Conservation (phyloP, 139 green algal species). For the Chlorokybus atmophyticus region DNA sequence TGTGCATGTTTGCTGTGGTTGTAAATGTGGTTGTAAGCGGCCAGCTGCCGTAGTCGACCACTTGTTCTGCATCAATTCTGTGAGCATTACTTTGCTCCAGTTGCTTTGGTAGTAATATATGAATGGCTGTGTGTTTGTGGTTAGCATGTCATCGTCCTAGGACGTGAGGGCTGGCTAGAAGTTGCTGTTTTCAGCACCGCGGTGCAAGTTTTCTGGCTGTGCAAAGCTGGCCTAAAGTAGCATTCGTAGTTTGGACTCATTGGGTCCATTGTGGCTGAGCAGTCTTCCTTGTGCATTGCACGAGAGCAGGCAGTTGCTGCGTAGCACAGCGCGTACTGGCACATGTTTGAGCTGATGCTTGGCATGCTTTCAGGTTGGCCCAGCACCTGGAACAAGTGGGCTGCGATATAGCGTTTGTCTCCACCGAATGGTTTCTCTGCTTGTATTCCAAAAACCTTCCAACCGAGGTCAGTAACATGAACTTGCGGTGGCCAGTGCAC, state of each 20-base stretch:
- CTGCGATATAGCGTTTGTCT: constrained; percentile 29
- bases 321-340: not conserved
- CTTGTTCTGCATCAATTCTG: too few species aligned
- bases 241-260: not conserved
- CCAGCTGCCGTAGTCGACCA: too few species aligned
- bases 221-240: not conserved
- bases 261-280: not conserved
- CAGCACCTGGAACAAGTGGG: constrained; percentile 21
- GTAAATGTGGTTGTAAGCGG: not conserved
- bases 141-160: too few species aligned
- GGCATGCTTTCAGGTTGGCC: constrained; percentile 12
- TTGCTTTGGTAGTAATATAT: too few species aligned
- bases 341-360: not conserved
- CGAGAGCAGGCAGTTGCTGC: too few species aligned
- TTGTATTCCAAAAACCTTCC: constrained; percentile 34
- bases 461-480: constrained; percentile 21
- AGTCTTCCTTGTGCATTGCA: too few species aligned
- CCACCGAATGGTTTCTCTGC: constrained; percentile 35
- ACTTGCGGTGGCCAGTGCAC: too few species aligned
- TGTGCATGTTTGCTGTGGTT: not conserved
- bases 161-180: too few species aligned
- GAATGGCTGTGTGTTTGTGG: not conserved
- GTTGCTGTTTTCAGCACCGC: too few species aligned
- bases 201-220: too few species aligned
- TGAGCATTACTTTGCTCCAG: too few species aligned